Base-by-base conservation (phyloP, 176 grass and related monocot species). In the Zoysia pacifica region DNA sequence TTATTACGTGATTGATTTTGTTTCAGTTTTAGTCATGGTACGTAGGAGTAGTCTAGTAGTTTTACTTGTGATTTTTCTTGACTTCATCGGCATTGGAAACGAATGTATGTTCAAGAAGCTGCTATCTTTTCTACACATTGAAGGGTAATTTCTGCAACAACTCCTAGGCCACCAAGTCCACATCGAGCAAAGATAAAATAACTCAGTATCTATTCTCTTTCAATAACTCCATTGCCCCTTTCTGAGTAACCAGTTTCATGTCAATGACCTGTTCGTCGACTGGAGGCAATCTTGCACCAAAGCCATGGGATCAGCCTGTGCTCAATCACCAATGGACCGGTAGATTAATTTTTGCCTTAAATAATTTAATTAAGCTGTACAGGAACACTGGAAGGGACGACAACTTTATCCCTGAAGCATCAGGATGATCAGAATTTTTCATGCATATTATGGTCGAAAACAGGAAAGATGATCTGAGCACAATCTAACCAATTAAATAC, bases 231-330 rank as follows among this genome's bases (percentile, higher is more conserved):
- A 93, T 84, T 82, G 86, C 89, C 70, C 96, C 95, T 80, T 91
- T 98, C 48, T 86, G 95, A 38, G 92, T 98, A 78, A 98, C 92
- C 62, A 98, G 50, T 87, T 65, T 98, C 92, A 98, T 93, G 92
- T 88, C 89, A 65, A 98, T 84, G 70, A 98, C 88, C 72, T 98
- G 95, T 68, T 98, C 95, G 19, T 98, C 95, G 64, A 94, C 90
- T 48, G 92, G 92, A 48, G 95, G 95, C 70, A 98, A 89, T 81
- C 67, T 82, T 85, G 83, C 90, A 60, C 95, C 95, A 83, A 92
- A 93, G 13, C 95, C 95, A 75, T 98, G 95, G 67, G 95, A 73
- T 91, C 94, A 82, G 94, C 94, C 91, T 97, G 82, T 7, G 20
- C 7, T 15, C 11, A 76, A 36, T 84, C 70, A 80, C 54, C 11